Evolutionary conservation across 2,329 filamentous ascomycete species (phyloP), one percentile per base, ranked within the genome.

Genomic region (Fusarium chlamydosporum): DNA sequence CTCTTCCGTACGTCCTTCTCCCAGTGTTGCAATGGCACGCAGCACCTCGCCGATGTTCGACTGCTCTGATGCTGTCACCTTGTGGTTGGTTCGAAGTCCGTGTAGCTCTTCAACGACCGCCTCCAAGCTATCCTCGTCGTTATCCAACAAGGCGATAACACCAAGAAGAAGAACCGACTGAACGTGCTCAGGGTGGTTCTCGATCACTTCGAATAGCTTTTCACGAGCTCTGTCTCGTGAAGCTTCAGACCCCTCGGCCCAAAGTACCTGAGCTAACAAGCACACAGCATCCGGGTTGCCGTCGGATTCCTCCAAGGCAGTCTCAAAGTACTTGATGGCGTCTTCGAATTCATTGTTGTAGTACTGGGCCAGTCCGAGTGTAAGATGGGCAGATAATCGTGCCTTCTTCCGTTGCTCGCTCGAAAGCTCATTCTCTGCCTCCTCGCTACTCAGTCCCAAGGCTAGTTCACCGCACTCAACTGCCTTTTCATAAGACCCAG

Each of bases 261-360:
- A 99, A 1, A 98, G 85, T 0, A 98, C 92, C 79, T 98, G 93
- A 0, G 94, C 92, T 13, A 98, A 84, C 13, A 97, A 84, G 74
- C 94, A 97, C 0, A 94, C 90, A 2, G 95, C 91, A 75, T 97
- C 94, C 0, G 94, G 91, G 65, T 93, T 89, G 37, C 87, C 87
- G 31, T 87, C 82, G 1, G 92, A 93, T 76, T 97, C 94, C 57
- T 90, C 85, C 9, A 98, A 83, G 0, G 94, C 94, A 4, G 88
- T 84, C 67, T 93, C 89, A 78, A 99, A 97, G 80, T 91, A 94
- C 12, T 86, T 83, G 27, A 97, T 89, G 1, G 94, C 91, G 51
- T 88, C 86, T 40, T 89, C 86, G 68, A 91, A 86, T 26, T 89
- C 82, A 26, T 87, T 81, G 33, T 84, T 80, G 76, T 92, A 93